Percentiles rank a stretch among this genome's conserved stretches.
These are phyloP conservation scores for Trichoderma erinaceum DNA, from an alignment of 495 filamentous ascomycete species.

Conservation along the genomic window DNA sequence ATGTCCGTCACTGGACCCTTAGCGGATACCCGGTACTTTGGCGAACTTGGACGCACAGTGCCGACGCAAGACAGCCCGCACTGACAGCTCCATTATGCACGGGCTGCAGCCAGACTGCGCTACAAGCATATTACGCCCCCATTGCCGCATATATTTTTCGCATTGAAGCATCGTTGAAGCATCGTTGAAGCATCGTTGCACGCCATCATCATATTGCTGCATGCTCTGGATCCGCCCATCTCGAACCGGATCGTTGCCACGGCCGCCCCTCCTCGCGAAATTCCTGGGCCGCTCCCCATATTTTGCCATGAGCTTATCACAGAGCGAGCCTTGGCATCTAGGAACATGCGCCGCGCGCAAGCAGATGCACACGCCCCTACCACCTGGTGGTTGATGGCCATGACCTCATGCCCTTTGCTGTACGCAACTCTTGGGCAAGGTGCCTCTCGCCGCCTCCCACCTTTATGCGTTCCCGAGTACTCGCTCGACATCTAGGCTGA, in stretches of 20 bases:
- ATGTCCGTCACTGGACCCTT: background rate
- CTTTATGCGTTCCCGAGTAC: background rate
- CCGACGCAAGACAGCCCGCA: background rate
- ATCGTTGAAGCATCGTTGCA: background rate
- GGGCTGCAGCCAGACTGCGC: background rate
- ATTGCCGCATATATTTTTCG: background rate
- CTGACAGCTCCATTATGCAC: background rate
- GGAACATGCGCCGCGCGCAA: background rate
- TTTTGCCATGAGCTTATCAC: conserved; percentile 11
- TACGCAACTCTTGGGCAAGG: background rate
- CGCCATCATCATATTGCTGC: background rate
- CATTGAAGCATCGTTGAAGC: background rate
- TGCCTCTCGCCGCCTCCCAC: conserved; percentile 1
- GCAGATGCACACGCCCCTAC: background rate
- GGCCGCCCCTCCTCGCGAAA: background rate
- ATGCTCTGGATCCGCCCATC: background rate
- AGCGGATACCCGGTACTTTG: background rate
- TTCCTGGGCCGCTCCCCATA: background rate
- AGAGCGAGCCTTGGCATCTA: conserved; percentile 13
- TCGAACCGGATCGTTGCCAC: conserved; percentile 12
- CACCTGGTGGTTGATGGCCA: background rate
- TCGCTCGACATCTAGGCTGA: background rate
- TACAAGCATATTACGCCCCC: background rate
- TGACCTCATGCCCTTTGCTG: background rate
- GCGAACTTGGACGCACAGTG: background rate